Evolutionary conservation across 164 flowering plant species (phyloP).

Genomic region (Santalum album): DNA sequence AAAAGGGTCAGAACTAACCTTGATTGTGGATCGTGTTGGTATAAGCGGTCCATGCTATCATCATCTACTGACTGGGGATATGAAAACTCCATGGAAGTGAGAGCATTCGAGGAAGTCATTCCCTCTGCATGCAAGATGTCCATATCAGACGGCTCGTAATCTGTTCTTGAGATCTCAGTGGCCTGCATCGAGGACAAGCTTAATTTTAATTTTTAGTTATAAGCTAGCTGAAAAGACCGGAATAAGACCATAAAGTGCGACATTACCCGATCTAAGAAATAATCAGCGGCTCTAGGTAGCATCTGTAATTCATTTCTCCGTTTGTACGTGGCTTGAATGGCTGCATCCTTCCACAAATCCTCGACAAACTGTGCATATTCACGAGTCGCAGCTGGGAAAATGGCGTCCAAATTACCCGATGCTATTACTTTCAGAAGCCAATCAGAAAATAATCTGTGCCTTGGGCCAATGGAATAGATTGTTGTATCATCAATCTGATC

Average conservation of each 20-base stretch:
- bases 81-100: conserved; percentile 14
- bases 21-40: conserved; percentile 19
- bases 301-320: conserved; percentile 67
- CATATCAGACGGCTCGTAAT: conserved; percentile 31
- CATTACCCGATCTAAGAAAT: not conserved
- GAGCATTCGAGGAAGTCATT: conserved; percentile 18
- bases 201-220: not conserved
- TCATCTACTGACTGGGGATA: conserved; percentile 13
- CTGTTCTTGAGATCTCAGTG: conserved; percentile 28
- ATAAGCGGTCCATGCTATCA: conserved; percentile 1
- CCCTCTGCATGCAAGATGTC: conserved; percentile 39
- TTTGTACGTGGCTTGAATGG: conserved; percentile 72
- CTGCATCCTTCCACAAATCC: conserved; percentile 81
- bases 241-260: not conserved
- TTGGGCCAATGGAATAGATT: conserved; percentile 55
- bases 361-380: conserved; percentile 91
- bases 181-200: conserved; percentile 17
- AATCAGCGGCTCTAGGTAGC: conserved; percentile 64
- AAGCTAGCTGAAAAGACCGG: not conserved
- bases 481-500: conserved; percentile 21
- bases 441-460: conserved; percentile 75
- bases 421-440: conserved; percentile 90
- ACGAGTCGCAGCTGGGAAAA: conserved; percentile 92
- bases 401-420: conserved; percentile 74
- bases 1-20: conserved; percentile 19